Conservation (phyloP, 2,329 filamentous ascomycete genomes). For the Venturia pyrina region DNA sequence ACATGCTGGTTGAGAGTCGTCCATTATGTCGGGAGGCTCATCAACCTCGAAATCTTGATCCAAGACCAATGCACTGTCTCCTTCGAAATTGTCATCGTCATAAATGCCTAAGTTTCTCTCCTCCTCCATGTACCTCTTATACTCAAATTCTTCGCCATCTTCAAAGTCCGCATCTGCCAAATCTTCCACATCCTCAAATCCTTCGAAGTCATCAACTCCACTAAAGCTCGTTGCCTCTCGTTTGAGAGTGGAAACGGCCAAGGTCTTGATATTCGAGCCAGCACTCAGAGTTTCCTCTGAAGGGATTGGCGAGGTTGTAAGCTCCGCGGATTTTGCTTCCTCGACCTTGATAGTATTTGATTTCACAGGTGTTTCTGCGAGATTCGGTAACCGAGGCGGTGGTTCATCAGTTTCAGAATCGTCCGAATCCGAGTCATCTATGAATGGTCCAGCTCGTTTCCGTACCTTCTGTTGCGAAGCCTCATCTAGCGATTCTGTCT, state of each 20-base stretch:
- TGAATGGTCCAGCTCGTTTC: constrained; percentile 49
- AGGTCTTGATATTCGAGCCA: background rate
- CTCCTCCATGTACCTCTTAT: constrained; percentile 61
- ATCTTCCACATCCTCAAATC: constrained; percentile 43
- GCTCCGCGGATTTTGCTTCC: background rate
- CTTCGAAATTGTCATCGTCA: constrained; percentile 27
- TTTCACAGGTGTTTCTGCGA: background rate
- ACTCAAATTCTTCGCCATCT: constrained; percentile 41
- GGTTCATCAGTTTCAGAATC: constrained; percentile 23
- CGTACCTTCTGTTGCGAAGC: constrained; percentile 18
- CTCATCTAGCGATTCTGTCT: constrained; percentile 3
- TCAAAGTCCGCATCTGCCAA: constrained; percentile 52
- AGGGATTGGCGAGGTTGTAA: background rate
- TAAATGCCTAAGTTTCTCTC: constrained; percentile 47
- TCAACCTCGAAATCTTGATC: constrained; percentile 44
- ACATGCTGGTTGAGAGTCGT: constrained; percentile 35
- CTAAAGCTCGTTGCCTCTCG: constrained; percentile 42
- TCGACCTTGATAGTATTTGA: background rate
- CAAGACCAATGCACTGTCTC: constrained; percentile 36
- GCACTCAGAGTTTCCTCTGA: background rate
- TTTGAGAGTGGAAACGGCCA: constrained; percentile 25
- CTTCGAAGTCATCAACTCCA: constrained; percentile 39
- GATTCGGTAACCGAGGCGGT: background rate
- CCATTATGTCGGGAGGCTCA: constrained; percentile 9
- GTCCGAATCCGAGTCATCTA: constrained; percentile 60